Base-by-base conservation (phyloP, 1,139 yeast species). In the Geotrichum reessii region DNA sequence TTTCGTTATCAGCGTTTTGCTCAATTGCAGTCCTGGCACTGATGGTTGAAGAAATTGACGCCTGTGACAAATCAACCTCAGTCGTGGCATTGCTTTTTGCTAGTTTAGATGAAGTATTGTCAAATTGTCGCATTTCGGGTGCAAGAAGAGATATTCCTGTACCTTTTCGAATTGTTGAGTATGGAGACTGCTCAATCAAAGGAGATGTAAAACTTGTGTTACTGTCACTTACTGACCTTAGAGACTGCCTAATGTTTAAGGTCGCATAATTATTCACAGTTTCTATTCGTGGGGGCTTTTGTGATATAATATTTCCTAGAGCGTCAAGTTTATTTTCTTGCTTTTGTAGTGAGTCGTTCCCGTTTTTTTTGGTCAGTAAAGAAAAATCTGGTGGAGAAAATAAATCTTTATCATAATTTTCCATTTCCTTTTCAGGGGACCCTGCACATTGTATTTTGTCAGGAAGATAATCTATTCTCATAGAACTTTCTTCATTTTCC, bases 401-500 rank as follows among this genome's bases (percentile, higher is more conserved):
- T 1, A 71, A 67, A 12, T 64, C 76, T 3, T 74, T 71, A 67
- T 92, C 97, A 66, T 88, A 81, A 3, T 73, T 74, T 48, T 81
- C 80, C 87, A 86, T 86, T 17, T 81, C 74, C 44, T 80, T 82
- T 0, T 76, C 63, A 17, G 80, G 70, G 0, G 80, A 70, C 52
- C 71, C 73, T 14, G 51, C 58, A 33, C 31, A 42, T 7, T 49
- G 50, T 37, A 61, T 44, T 3, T 51, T 55, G 40, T 58, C 59
- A 2, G 70, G 69, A 7, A 86, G 74, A 52, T 86, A 77, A 46
- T 83, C 85, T 27, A 89, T 81, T 17, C 83, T 79, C 40, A 85
- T 81, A 8, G 85, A 81, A 64, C 83, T 83, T 55, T 85, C 78
- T 67, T 92, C 97, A 65, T 87, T 89, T 66, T 92, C 98, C 86